Evolutionary conservation across 345 rosid genomes (phyloP).

Genomic region (Populus tremula): DNA sequence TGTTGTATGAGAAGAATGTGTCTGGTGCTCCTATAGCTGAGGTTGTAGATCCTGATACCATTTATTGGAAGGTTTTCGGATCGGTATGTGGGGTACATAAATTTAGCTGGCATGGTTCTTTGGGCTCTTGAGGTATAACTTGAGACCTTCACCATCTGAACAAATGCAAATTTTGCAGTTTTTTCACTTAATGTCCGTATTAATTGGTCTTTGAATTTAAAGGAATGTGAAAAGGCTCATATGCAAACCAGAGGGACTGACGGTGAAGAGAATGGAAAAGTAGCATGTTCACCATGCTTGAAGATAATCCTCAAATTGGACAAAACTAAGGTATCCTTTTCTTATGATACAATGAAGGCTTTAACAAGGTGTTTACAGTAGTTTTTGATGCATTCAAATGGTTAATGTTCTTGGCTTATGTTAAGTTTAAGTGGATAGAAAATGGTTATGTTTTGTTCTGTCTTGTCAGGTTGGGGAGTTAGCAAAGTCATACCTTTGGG

Average conservation of each 20-base stretch:
- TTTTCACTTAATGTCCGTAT: no score
- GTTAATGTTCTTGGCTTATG: neutral
- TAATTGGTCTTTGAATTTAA: neutral
- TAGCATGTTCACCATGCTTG: constrained; percentile 33
- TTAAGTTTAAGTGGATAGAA: neutral
- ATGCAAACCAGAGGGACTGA: neutral
- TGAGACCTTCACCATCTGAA: neutral
- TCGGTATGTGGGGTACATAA: constrained; percentile 41
- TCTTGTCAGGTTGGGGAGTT: constrained; percentile 35
- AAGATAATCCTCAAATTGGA: constrained; percentile 31
- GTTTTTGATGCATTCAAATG: no score
- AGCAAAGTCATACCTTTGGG: constrained; percentile 45
- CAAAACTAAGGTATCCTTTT: constrained; percentile 26
- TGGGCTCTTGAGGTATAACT: constrained; percentile 40
- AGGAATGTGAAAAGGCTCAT: constrained; percentile 27
- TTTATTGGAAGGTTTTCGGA: constrained; percentile 27
- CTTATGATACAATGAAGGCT: neutral
- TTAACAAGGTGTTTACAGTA: neutral
- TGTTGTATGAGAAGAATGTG: constrained; percentile 34
- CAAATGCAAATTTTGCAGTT: no score
- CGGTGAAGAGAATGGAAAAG: constrained; percentile 11
- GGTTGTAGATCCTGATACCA: constrained; percentile 18
- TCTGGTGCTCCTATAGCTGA: constrained; percentile 45
- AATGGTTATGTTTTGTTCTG: neutral
- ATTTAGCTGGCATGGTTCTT: constrained; percentile 38